Evolutionary conservation across 1,139 yeast species (phyloP).

Genomic region (Blastobotrys aristatus): DNA sequence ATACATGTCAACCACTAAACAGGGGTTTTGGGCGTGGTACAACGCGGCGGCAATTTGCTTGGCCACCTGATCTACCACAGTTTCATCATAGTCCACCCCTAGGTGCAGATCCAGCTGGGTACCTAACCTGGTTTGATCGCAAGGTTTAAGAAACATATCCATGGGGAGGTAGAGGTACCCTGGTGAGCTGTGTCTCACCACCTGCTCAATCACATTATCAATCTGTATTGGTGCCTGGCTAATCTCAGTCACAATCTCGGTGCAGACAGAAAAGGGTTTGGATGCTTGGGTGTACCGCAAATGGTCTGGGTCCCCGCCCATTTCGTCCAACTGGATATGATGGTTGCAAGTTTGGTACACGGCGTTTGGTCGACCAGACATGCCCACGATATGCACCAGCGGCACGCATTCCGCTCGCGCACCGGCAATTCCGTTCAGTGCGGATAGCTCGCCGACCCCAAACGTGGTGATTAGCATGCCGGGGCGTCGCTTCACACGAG

Average conservation of each 20-base stretch:
- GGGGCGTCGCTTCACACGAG: constrained; percentile 57
- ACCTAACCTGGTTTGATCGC: constrained; percentile 30
- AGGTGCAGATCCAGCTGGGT: background rate
- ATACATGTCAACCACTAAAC: constrained; percentile 63
- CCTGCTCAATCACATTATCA: constrained; percentile 57
- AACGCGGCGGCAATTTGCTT: constrained; percentile 45
- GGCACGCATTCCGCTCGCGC: constrained; percentile 63
- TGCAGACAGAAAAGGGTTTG: constrained; percentile 52
- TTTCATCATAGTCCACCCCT: background rate
- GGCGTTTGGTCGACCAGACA: constrained; percentile 48
- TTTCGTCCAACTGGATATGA: constrained; percentile 59
- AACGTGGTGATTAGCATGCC: constrained; percentile 58
- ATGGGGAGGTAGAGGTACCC: constrained; percentile 75
- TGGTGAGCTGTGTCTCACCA: constrained; percentile 59
- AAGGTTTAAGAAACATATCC: constrained; percentile 51
- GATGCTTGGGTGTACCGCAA: constrained; percentile 59
- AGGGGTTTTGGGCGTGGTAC: constrained; percentile 51
- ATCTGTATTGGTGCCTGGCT: constrained; percentile 50
- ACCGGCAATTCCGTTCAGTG: constrained; percentile 62
- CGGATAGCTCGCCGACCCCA: constrained; percentile 72
- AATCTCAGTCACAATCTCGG: constrained; percentile 50
- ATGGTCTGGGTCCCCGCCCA: constrained; percentile 47
- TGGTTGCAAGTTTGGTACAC: constrained; percentile 45
- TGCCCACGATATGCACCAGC: constrained; percentile 67
- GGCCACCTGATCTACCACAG: constrained; percentile 39